These are phyloP conservation scores for Backusella macrospora DNA, from an alignment of 192 early-diverging fungal genomes.

Conservation along the genomic window DNA sequence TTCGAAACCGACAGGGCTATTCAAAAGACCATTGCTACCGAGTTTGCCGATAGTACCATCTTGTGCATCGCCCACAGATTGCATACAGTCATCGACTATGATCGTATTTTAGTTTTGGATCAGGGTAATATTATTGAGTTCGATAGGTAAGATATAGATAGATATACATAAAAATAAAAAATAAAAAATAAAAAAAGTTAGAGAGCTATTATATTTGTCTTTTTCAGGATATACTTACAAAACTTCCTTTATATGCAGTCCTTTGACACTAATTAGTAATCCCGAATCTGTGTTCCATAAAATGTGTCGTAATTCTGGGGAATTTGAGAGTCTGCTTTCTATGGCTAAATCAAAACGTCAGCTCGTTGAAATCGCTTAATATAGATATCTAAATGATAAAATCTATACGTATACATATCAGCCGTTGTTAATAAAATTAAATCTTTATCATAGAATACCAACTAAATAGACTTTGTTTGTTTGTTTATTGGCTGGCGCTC, in stretches of 20 bases:
- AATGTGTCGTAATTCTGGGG: slow-evolving; percentile 34
- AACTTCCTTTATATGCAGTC: not conserved
- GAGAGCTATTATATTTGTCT: not conserved
- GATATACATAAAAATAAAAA: not conserved
- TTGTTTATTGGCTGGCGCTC: not conserved
- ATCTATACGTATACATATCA: not conserved
- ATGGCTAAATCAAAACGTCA: slow-evolving; percentile 16
- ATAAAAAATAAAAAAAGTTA: not conserved
- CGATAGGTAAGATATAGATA: slow-evolving; percentile 49
- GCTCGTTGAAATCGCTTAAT: not conserved
- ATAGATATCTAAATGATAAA: not conserved
- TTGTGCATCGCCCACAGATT: slow-evolving; percentile 92
- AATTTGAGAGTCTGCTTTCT: slow-evolving; percentile 25
- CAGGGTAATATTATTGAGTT: slow-evolving; percentile 79
- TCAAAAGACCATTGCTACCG: slow-evolving; percentile 82
- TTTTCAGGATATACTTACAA: not conserved
- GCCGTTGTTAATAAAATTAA: not conserved
- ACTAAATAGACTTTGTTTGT: not conserved
- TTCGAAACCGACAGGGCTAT: slow-evolving; percentile 86
- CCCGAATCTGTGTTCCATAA: slow-evolving; percentile 25
- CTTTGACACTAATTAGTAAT: slow-evolving; percentile 24
- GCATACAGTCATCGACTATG: slow-evolving; percentile 87
- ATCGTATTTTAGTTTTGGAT: slow-evolving; percentile 83
- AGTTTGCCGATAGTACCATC: slow-evolving; percentile 78
- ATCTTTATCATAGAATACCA: not conserved